phyloP scores from a whole-genome alignment of 208 protist species.

The Perkinsela sp. region DNA sequence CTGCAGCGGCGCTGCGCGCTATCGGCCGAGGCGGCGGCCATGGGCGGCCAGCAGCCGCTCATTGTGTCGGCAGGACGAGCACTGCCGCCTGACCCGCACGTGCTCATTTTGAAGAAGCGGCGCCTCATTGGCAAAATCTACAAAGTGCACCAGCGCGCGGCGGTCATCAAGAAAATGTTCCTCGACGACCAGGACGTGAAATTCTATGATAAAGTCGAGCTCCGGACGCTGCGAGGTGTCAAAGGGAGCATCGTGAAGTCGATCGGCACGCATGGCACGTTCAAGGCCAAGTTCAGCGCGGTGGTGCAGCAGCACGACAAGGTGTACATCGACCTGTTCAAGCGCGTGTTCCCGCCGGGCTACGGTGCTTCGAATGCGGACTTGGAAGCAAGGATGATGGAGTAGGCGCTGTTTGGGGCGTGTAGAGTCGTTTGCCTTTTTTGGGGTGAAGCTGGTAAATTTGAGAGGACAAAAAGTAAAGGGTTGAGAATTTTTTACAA shows the following conservation, averaged over 20 bases:
- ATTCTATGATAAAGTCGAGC: slow-evolving; percentile 86
- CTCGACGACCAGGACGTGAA: slow-evolving; percentile 78
- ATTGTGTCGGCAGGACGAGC: slow-evolving; percentile 4
- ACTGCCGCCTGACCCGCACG: slow-evolving; percentile 22
- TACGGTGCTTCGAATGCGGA: not conserved
- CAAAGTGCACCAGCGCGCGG: slow-evolving; percentile 29
- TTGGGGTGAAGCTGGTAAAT: too few species aligned
- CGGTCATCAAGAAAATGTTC: slow-evolving; percentile 78
- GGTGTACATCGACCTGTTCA: slow-evolving; percentile 88
- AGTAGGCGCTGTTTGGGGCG: too few species aligned
- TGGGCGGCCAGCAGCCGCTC: slow-evolving; percentile 1
- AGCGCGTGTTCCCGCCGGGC: slow-evolving; percentile 64
- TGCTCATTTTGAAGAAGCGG: slow-evolving; percentile 38
- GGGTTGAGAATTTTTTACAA: too few species aligned
- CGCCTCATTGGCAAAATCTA: slow-evolving; percentile 29
- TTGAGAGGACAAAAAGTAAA: too few species aligned
- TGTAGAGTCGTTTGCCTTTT: too few species aligned
- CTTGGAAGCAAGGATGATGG: too few species aligned
- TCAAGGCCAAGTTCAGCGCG: slow-evolving; percentile 80
- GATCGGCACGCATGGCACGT: slow-evolving; percentile 80
- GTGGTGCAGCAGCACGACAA: slow-evolving; percentile 76
- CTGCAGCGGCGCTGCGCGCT: slow-evolving; percentile 28
- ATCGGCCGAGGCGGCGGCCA: slow-evolving; percentile 12
- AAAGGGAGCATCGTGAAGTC: slow-evolving; percentile 76
- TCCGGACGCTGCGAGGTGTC: slow-evolving; percentile 76